A percentile compares a stretch with the other conserved stretches of the same genome.
These are phyloP conservation scores for Phialophora macrospora DNA, from an alignment of 2,329 filamentous ascomycete species.

Conservation along the genomic window DNA sequence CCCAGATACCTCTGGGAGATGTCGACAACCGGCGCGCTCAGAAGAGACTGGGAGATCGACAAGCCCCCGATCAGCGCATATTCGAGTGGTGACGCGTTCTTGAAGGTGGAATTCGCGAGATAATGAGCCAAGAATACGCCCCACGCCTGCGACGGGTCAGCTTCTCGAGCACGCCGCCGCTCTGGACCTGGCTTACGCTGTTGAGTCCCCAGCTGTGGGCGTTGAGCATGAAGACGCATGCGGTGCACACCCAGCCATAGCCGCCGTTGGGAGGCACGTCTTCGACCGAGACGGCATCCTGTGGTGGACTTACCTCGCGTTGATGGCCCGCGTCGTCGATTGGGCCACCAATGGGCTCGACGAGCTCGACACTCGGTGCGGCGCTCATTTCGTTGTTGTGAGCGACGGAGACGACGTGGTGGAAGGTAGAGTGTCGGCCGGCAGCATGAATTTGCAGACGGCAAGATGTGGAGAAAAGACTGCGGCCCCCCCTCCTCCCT, in stretches of 20 bases:
- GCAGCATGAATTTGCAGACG: background rate
- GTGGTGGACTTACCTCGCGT: slow-evolving; percentile 14
- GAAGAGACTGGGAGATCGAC: slow-evolving; percentile 38
- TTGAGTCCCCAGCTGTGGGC: slow-evolving; percentile 44
- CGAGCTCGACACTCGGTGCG: slow-evolving; percentile 7
- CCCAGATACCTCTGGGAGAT: slow-evolving; percentile 31
- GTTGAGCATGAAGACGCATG: slow-evolving; percentile 41
- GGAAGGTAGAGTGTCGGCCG: background rate
- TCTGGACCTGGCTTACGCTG: slow-evolving; percentile 27
- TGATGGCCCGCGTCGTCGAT: background rate
- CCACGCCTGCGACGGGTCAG: slow-evolving; percentile 40
- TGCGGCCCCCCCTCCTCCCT: background rate
- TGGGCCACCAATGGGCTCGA: background rate
- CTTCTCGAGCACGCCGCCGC: background rate
- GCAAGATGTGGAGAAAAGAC: background rate
- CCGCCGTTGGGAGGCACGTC: slow-evolving; percentile 40
- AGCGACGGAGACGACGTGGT: background rate
- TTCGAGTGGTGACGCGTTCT: slow-evolving; percentile 38
- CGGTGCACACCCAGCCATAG: slow-evolving; percentile 43
- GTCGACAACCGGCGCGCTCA: slow-evolving; percentile 41
- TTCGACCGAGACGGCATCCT: slow-evolving; percentile 25
- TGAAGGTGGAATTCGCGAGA: slow-evolving; percentile 42
- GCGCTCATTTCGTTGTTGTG: background rate
- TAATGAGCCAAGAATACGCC: slow-evolving; percentile 53
- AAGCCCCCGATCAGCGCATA: slow-evolving; percentile 44